Conservation (phyloP, 768 basidiomycete genomes). For the Lentinula sp. region DNA sequence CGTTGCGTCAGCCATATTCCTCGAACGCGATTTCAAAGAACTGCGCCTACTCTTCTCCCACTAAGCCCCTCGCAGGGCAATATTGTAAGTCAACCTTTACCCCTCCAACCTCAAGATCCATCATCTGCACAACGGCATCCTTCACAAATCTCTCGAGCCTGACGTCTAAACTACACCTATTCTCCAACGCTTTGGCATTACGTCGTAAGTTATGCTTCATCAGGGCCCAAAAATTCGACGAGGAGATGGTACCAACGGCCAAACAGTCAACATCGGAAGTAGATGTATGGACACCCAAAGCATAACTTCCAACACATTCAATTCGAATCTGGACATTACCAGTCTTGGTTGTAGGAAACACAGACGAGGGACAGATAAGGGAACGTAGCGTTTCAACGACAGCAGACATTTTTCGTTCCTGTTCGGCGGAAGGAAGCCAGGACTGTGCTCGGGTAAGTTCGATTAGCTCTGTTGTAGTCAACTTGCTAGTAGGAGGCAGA, state of each 20-base stretch:
- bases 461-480: neutral
- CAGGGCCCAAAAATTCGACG: conserved; percentile 15
- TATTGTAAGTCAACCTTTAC: conserved; percentile 18
- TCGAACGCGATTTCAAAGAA: neutral
- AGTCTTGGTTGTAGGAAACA: neutral
- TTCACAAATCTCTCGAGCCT: conserved; percentile 14
- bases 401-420: neutral
- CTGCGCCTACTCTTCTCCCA: conserved; percentile 9
- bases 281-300: conserved; percentile 11
- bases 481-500: neutral
- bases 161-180: neutral
- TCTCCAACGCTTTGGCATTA: neutral
- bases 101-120: conserved; percentile 13
- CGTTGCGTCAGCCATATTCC: neutral
- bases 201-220: conserved; percentile 1
- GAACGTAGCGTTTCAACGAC: neutral
- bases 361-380: neutral
- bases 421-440: neutral
- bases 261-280: conserved; percentile 16
- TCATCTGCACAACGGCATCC: conserved; percentile 17
- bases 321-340: neutral
- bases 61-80: conserved; percentile 11
- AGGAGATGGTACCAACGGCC: conserved; percentile 15
- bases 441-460: neutral
- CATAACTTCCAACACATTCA: conserved; percentile 15